Percentiles rank a stretch among this genome's conserved stretches.
Evolutionary conservation across 225 moss, liverwort and hornwort species (phyloP).

Genomic region (Straminergon stramineum): DNA sequence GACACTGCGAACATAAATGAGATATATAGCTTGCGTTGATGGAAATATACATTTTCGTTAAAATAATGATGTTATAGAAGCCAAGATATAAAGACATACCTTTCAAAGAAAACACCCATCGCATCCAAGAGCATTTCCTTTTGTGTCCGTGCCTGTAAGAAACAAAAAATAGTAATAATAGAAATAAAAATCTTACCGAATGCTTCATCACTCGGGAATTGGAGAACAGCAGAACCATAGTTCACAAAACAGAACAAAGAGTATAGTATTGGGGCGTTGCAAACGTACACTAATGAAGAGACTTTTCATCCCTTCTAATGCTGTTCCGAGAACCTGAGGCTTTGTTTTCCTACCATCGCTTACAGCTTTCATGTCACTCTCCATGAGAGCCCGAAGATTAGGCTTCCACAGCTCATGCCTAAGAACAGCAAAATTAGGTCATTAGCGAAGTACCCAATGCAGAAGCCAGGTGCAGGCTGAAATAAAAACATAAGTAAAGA

Average conservation of each 20-base stretch:
- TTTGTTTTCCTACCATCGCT: conserved; percentile 95
- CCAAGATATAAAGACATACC: conserved; percentile 19
- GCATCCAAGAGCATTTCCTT: conserved; percentile 87
- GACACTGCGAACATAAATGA: background rate
- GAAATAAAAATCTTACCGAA: background rate
- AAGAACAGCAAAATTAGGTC: background rate
- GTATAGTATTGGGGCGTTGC: background rate
- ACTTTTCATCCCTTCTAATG: conserved; percentile 82
- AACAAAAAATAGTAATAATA: background rate
- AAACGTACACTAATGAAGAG: conserved; percentile 79
- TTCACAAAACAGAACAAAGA: background rate
- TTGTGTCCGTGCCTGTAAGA: conserved; percentile 65
- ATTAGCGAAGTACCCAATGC: background rate
- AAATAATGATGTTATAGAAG: background rate
- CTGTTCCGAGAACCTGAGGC: conserved; percentile 72
- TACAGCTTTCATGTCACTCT: conserved; percentile 99
- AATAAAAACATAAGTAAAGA: background rate
- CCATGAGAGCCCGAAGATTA: conserved; percentile 92
- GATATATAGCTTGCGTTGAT: background rate
- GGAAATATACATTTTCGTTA: background rate
- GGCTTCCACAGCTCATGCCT: conserved; percentile 99
- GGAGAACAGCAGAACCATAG: background rate
- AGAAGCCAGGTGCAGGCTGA: background rate
- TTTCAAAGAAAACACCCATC: conserved; percentile 95
- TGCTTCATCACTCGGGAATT: background rate